Evolutionary conservation across 441 rosid species (phyloP), one percentile per base, ranked within the genome.

Genomic region (Croton setiger): DNA sequence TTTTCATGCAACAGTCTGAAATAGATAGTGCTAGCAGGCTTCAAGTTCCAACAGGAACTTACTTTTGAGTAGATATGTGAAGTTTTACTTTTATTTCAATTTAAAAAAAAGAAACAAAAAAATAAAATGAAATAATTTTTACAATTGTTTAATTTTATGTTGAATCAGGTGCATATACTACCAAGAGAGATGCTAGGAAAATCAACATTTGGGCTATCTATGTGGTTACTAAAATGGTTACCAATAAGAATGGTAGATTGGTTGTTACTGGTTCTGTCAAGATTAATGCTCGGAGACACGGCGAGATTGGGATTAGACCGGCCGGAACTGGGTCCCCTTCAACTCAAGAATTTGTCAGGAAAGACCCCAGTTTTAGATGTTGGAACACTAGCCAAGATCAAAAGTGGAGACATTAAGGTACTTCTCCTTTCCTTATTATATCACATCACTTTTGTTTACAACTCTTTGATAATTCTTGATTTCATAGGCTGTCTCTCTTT

Each of bases 301-400:
- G 73, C 80, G n/a, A 80, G 75, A 60, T 70, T 84, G 18, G 98
- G 96, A 39, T 77, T 90, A 68, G 79, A 66, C 57, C 84, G 97
- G 63, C 97, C 97, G 15, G 66, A 80, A 53, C 70, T 85, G 31
- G 98, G 98, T 15, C 98, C 98, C 64, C 84, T 92, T n/a, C 81
- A 87, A 74, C 88, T 84, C 72, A 90, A 90, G 76, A 82, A 60
- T 69, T 51, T 73, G 71, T 77, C 88, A 7, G 96, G 97, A 17
- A 92, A 92, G 85, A 92, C 98, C 65, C 98, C 97, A 11, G 92
- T 92, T 9, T 72, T 92, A 69, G 98, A 92, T 61, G 77, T 90
- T 70, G 98, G 98, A 0, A 86, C 98, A 11, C 83, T 90, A 2
- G 84, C 88, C 4, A 85, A 80, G 78, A 92, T 92, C 79, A 83